phyloP scores from a whole-genome alignment of 2,329 filamentous ascomycete species.

The Coleophoma cylindrospora region DNA sequence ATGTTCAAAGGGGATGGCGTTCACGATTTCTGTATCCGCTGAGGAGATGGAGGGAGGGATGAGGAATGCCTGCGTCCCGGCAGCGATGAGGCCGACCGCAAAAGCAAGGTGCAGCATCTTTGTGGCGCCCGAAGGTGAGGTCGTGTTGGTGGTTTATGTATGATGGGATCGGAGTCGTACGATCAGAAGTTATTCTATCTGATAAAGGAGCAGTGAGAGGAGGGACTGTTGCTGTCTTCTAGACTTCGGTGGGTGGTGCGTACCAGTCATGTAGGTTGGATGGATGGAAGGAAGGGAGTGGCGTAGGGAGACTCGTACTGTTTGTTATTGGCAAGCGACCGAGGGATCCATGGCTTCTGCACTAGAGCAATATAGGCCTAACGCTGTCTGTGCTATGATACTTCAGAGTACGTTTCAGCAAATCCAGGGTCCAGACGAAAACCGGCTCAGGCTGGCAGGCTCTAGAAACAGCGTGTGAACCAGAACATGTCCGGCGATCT shows the following conservation, averaged over 20 bases:
- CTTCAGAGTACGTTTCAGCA: too few relatives aligned
- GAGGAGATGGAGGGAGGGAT: slow-evolving; percentile 44
- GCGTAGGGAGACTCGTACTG: neutral
- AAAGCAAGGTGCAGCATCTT: slow-evolving; percentile 5
- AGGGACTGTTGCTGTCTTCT: too few relatives aligned
- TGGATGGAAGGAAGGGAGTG: neutral
- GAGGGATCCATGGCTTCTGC: too few relatives aligned
- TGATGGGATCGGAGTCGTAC: neutral
- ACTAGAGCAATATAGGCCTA: too few relatives aligned
- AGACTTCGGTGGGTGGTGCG: neutral
- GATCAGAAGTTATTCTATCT: neutral
- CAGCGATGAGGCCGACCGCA: slow-evolving; percentile 13
- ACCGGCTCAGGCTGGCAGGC: too few relatives aligned
- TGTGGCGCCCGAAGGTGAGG: too few relatives aligned
- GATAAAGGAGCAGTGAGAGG: too few relatives aligned
- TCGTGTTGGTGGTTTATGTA: neutral
- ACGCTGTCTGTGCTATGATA: too few relatives aligned
- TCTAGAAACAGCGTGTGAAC: too few relatives aligned
- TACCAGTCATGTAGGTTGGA: neutral
- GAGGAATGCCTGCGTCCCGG: slow-evolving; percentile 39
- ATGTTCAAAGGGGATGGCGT: slow-evolving; percentile 33
- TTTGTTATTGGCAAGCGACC: too few relatives aligned
- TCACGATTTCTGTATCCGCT: slow-evolving; percentile 37
- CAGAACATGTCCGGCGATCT: too few relatives aligned
- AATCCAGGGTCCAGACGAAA: too few relatives aligned